Evolutionary conservation across 2,329 filamentous ascomycete species (phyloP).

Genomic region (Fusarium piperis): DNA sequence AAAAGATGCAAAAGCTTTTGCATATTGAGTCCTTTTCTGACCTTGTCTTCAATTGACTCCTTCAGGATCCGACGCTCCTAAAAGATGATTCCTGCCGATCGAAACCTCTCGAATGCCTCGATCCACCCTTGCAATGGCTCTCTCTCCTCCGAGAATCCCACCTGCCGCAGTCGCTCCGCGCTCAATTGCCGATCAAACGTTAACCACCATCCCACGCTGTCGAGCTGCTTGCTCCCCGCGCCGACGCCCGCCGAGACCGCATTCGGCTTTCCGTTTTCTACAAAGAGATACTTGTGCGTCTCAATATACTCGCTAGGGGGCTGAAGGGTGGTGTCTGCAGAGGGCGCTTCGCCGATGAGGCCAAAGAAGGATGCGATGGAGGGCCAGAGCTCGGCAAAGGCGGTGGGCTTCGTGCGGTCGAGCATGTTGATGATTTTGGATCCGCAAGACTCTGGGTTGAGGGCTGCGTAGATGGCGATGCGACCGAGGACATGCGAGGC

Average conservation of each 20-base stretch:
- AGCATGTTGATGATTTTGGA: constrained; percentile 47
- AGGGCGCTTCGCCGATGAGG: constrained; percentile 39
- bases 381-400: constrained; percentile 46
- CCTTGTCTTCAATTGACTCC: neutral
- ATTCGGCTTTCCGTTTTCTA: constrained; percentile 31
- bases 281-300: constrained; percentile 44
- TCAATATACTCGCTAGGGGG: constrained; percentile 46
- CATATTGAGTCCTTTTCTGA: neutral
- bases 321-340: neutral
- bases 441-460: constrained; percentile 41
- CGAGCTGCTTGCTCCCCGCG: constrained; percentile 49
- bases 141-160: constrained; percentile 52
- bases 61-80: constrained; percentile 6
- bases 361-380: constrained; percentile 46
- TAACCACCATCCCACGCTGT: constrained; percentile 57
- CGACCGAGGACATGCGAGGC: constrained; percentile 44
- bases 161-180: constrained; percentile 49
- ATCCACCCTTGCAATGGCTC: constrained; percentile 53
- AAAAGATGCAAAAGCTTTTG: neutral
- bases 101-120: constrained; percentile 54
- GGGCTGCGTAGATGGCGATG: constrained; percentile 44
- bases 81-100: constrained; percentile 53
- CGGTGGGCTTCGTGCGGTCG: constrained; percentile 41
- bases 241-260: constrained; percentile 47
- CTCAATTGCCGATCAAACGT: constrained; percentile 60